phyloP scores from a whole-genome alignment of 2,329 filamentous ascomycete species.

The Cyanodermella asteris region DNA sequence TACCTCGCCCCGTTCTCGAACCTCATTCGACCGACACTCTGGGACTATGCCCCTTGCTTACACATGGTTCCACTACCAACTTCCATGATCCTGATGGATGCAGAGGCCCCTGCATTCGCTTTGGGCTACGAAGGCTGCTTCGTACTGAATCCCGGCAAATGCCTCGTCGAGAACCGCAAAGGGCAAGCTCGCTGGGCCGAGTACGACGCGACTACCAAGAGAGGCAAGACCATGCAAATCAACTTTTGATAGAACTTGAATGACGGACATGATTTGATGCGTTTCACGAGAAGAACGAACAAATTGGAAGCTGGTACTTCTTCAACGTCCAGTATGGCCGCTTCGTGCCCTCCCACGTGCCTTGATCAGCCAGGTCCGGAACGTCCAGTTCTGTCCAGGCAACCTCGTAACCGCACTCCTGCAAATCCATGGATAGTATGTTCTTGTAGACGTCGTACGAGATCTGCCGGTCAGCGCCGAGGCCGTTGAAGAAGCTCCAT shows the following conservation, averaged over 20 bases:
- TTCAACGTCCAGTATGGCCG: constrained; percentile 79
- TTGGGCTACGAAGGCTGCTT: constrained; percentile 89
- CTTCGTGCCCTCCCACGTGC: constrained; percentile 70
- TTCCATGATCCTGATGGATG: constrained; percentile 60
- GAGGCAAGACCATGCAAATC: constrained; percentile 39
- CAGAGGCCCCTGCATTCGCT: constrained; percentile 60
- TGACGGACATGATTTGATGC: too few relatives aligned
- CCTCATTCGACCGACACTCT: constrained; percentile 59
- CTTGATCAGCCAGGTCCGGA: constrained; percentile 37
- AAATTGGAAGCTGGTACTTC: constrained; percentile 22
- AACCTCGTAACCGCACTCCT: constrained; percentile 72
- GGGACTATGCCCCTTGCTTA: constrained; percentile 61
- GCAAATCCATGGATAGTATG: constrained; percentile 74
- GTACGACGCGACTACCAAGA: constrained; percentile 46
- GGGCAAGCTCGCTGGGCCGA: constrained; percentile 67
- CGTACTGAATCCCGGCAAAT: constrained; percentile 73
- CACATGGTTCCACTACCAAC: constrained; percentile 78
- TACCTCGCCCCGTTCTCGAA: constrained; percentile 72
- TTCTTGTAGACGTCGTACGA: constrained; percentile 77
- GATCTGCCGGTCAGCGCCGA: constrained; percentile 76
- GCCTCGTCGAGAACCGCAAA: constrained; percentile 48
- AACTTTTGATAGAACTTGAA: too few relatives aligned
- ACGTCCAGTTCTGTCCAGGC: constrained; percentile 66
- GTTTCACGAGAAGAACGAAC: constrained; percentile 7
- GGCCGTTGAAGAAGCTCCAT: constrained; percentile 47